These are phyloP conservation scores for Plasmodium reichenowi DNA, from an alignment of 169 alveolate species.

Conservation along the genomic window DNA sequence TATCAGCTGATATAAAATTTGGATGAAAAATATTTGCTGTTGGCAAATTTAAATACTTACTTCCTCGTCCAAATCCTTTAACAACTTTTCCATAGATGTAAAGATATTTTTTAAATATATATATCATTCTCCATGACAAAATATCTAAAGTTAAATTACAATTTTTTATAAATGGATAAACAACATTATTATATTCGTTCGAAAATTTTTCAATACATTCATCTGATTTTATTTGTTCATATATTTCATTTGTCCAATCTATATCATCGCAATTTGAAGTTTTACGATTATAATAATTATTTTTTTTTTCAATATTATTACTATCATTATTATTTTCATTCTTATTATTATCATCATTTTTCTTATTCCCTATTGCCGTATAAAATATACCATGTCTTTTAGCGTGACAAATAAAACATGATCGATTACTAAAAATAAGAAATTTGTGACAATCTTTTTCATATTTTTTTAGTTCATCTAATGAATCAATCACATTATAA, in stretches of 20 bases:
- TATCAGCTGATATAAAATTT: conserved; percentile 44
- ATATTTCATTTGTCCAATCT: conserved; percentile 9
- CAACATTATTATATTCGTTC: conserved; percentile 63
- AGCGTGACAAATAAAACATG: conserved; percentile 29
- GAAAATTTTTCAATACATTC: conserved; percentile 10
- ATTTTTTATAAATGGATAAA: conserved; percentile 51
- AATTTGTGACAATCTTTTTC: conserved; percentile 1
- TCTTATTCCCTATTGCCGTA: conserved; percentile 30
- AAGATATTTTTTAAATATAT: conserved; percentile 53
- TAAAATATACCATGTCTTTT: conserved; percentile 38
- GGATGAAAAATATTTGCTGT: conserved; percentile 63
- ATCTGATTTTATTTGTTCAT: neutral
- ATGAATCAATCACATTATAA: conserved; percentile 31
- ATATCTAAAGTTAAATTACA: conserved; percentile 71
- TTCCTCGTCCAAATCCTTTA: conserved; percentile 74
- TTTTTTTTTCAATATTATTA: neutral
- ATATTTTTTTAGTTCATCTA: conserved; percentile 17
- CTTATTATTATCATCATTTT: conserved; percentile 20
- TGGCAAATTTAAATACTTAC: conserved; percentile 66
- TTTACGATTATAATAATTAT: neutral
- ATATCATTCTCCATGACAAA: conserved; percentile 69
- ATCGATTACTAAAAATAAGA: conserved; percentile 54
- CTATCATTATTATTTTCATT: neutral
- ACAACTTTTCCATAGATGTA: conserved; percentile 65
- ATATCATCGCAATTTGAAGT: neutral